Conservation (phyloP, 2,329 filamentous ascomycete genomes). For the Pseudogymnoascus sp. region DNA sequence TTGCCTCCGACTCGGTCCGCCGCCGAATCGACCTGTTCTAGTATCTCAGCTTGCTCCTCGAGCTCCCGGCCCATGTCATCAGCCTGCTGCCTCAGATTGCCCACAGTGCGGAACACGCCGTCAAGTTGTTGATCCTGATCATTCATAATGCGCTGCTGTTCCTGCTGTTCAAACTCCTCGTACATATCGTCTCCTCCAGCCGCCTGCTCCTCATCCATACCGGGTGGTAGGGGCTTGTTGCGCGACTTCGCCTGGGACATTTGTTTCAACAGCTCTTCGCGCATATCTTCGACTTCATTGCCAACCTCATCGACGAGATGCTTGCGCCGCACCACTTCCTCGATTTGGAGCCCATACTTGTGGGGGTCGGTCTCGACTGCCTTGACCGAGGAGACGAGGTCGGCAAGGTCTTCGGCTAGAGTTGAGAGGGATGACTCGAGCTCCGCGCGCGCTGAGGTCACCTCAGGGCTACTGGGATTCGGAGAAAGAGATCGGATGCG, state of each 20-base stretch:
- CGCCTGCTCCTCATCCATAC: conserved; percentile 27
- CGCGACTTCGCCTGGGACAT: conserved; percentile 38
- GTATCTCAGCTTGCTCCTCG: conserved; percentile 86
- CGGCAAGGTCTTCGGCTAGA: conserved; percentile 75
- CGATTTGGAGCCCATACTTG: conserved; percentile 73
- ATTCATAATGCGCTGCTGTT: conserved; percentile 85
- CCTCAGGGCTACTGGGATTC: conserved; percentile 68
- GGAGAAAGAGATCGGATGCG: conserved; percentile 85
- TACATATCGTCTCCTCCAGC: conserved; percentile 44
- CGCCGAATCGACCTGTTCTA: conserved; percentile 75
- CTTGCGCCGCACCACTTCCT: conserved; percentile 74
- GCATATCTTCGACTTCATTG: conserved; percentile 83
- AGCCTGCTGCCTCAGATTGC: conserved; percentile 81
- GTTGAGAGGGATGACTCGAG: conserved; percentile 58
- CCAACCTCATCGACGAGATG: conserved; percentile 84
- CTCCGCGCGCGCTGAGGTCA: conserved; percentile 67
- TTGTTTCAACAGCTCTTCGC: conserved; percentile 64
- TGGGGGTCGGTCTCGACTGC: conserved; percentile 84
- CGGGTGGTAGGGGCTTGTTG: conserved; percentile 52
- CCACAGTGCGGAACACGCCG: conserved; percentile 86
- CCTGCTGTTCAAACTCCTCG: conserved; percentile 79
- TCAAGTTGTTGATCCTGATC: conserved; percentile 93
- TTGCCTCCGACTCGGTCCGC: conserved; percentile 83
- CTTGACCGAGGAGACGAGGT: conserved; percentile 78
- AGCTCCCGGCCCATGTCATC: conserved; percentile 94